These are phyloP conservation scores for Lentinula sp. DNA, from an alignment of 768 basidiomycete genomes.

Conservation along the genomic window DNA sequence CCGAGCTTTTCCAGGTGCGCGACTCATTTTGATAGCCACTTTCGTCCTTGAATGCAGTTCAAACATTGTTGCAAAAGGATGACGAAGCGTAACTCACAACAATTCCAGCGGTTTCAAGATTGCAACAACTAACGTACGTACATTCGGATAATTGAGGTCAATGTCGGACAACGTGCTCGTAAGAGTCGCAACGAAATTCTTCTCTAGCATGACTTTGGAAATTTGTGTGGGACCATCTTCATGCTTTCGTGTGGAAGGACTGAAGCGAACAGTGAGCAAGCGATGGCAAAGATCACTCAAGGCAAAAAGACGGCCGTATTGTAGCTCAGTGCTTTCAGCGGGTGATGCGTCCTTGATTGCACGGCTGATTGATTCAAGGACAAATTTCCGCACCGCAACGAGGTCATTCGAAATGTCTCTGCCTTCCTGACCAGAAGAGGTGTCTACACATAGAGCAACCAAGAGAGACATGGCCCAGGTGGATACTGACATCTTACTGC, in stretches of 20 bases:
- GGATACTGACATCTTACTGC: constrained; percentile 57
- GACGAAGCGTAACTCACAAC: constrained; percentile 48
- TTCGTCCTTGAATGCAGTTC: constrained; percentile 59
- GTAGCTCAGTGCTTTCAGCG: constrained; percentile 57
- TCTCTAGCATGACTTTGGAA: constrained; percentile 98
- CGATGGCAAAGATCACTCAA: constrained; percentile 85
- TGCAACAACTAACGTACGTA: constrained; percentile 79
- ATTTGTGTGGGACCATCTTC: constrained; percentile 86
- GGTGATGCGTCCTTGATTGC: constrained; percentile 71
- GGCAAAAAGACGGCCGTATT: constrained; percentile 86
- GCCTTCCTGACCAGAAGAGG: constrained; percentile 50
- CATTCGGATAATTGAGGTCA: constrained; percentile 92
- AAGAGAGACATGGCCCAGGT: constrained; percentile 89
- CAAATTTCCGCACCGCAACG: constrained; percentile 85
- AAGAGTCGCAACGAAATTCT: constrained; percentile 86
- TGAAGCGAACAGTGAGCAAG: constrained; percentile 76
- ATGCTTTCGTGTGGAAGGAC: constrained; percentile 47
- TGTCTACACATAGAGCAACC: constrained; percentile 91
- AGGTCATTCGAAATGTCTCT: constrained; percentile 80
- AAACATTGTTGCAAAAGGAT: neutral
- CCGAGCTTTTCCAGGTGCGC: constrained; percentile 61
- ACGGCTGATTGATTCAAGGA: constrained; percentile 83
- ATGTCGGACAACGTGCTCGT: constrained; percentile 87
- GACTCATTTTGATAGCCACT: constrained; percentile 97
- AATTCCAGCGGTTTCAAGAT: constrained; percentile 86